Base-by-base conservation (phyloP, 2,329 filamentous ascomycete species). In the Annulohypoxylon truncatum region DNA sequence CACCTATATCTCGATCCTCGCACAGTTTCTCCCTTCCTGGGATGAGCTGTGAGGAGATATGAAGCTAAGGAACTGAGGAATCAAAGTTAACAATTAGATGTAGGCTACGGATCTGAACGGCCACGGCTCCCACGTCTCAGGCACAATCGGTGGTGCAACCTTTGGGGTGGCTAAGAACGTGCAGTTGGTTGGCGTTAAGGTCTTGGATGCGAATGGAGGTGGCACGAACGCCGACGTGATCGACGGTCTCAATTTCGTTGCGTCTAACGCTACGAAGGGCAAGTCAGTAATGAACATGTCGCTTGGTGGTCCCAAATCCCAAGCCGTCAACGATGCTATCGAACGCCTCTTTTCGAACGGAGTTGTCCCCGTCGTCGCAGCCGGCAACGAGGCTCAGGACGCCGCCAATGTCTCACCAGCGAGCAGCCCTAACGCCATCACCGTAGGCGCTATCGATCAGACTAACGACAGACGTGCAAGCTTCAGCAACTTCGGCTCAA, bases 241-340 rank as follows among this genome's bases (percentile, higher is more conserved):
- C 51, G 77, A 81, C n/a, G 89, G 88, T 66, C 83, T 91, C 78
- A 81, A 88, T 71, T 89, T 81, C 64, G 81, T 87, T 46, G 79
- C 82, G 46, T 68, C 81, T n/a, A 81, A 87, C 67, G 86, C 74
- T 42, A 58, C 75, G 33, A 78, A 78, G 66, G 79, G 79, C 73
- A 87, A 85, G 73, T 81, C 84, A 60, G 83, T 89, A 71, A 84
- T 89, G 82, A 89, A 89, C 82, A 87, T 89, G 85, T 89, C 87
- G 3, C 81, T 89, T 18, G 86, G 86, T 62, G 85, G 86, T 26
- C 75, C 77, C 61, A 73, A 70, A 42, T 87, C 84, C 6, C 64
- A 71, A 1, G 83, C 85, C 22, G 75, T 88, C 75, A 89, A 89
- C 80, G 75, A 78, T n/a, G 86, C 85, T 72, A 83, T 88, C 63